Base-by-base conservation (phyloP, 441 rosid genomes). In the Jatropha multifida region DNA sequence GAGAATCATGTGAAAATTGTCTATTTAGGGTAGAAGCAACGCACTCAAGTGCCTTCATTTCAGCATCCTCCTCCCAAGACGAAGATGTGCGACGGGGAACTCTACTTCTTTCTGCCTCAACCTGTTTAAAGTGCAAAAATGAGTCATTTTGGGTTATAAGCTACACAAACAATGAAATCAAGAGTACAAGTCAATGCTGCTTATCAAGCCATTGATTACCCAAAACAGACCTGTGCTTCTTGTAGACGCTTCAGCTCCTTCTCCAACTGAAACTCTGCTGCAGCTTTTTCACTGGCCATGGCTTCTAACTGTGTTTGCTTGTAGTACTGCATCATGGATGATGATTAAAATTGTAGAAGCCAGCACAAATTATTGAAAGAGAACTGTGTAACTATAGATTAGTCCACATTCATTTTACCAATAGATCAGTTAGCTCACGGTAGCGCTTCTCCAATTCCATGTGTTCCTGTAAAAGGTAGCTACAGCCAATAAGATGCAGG, bases 251-350 rank as follows among this genome's bases (percentile, higher is more conserved):
- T 94, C 68, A 90, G 73, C 87, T 96, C 99, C 87, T 94, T 92
- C 85, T 96, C 99, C 86, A 92, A 80, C 82, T 96, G 99, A 84
- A 94, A 96, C 81, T 96, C 98, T 70, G 98, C 98, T 0, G 98
- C 98, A 69, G 98, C 98, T 86, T 96, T 96, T 82, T 96, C 99
- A 86, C 95, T 94, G 58, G 98, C 93, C 97, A 94, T 91, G 77
- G 96, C 84, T 88, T 96, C 98, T 74, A 96, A 83, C 75, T 96
- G 99, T 23, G 99, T 96, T 92, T 96, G 99, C 95, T 96, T 96
- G 81, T 89, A 87, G 83, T 96, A 96, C 99, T 96, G 89, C 76
- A 85, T 63, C 60, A 72, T 55, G 38, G 18, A 79, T 37, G 11
- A 66, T 48, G 46, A 77, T 62, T 80, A 41, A 65, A 77, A 44